phyloP scores from a whole-genome alignment of 2,329 filamentous ascomycete genomes.

The Lanzia echinophila region DNA sequence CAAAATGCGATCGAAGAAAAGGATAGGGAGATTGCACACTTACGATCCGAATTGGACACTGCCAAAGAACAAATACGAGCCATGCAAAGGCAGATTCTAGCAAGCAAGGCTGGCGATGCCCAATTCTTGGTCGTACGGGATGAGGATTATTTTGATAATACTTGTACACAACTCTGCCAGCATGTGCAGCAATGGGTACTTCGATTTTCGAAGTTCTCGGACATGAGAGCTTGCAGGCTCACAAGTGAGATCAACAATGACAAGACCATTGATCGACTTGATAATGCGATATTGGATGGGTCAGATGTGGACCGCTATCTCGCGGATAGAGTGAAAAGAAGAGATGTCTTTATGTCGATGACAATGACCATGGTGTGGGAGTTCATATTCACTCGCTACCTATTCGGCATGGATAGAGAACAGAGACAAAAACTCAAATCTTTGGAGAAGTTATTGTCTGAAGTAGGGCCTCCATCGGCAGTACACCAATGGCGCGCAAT shows the following conservation, averaged over 20 bases:
- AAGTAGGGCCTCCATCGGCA: slow-evolving; percentile 81
- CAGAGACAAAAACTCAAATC: slow-evolving; percentile 96
- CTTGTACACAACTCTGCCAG: slow-evolving; percentile 90
- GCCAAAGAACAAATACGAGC: slow-evolving; percentile 57
- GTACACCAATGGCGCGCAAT: slow-evolving; percentile 96
- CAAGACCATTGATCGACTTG: slow-evolving; percentile 87
- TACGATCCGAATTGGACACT: slow-evolving; percentile 69
- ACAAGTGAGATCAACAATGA: slow-evolving; percentile 83
- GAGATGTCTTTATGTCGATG: slow-evolving; percentile 97
- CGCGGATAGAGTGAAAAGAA: slow-evolving; percentile 75
- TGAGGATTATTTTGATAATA: slow-evolving; percentile 91
- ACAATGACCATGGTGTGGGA: slow-evolving; percentile 99
- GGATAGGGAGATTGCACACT: slow-evolving; percentile 71
- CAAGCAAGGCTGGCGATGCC: slow-evolving; percentile 53
- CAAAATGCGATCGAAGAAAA: slow-evolving; percentile 66
- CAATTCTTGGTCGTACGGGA: slow-evolving; percentile 75
- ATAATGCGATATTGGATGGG: slow-evolving; percentile 90
- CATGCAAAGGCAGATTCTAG: slow-evolving; percentile 52
- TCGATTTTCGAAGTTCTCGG: slow-evolving; percentile 96
- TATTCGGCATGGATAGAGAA: slow-evolving; percentile 97
- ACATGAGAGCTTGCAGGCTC: slow-evolving; percentile 78
- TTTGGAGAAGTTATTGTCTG: slow-evolving; percentile 82
- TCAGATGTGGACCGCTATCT: slow-evolving; percentile 88
- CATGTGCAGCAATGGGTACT: slow-evolving; percentile 97
- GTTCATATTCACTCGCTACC: slow-evolving; percentile 93